Evolutionary conservation across 768 basidiomycete genomes (phyloP), one percentile per base, ranked within the genome.

Genomic region (Pleurotus citrinopileatus): DNA sequence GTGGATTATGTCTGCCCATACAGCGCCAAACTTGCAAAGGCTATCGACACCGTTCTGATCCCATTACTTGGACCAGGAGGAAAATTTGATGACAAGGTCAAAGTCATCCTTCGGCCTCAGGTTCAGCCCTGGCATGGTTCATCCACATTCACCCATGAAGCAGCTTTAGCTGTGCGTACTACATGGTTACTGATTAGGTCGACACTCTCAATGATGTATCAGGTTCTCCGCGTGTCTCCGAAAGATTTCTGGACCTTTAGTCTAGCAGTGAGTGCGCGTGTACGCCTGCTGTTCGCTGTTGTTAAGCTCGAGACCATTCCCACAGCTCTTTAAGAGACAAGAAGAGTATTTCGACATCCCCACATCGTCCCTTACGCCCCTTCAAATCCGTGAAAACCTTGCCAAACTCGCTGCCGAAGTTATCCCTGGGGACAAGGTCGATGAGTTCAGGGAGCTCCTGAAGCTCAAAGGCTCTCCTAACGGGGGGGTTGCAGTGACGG

Each of bases 1-100:
- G 89, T 92, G 71, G 92, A 93, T 68, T 92, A 89, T 67, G 89
- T 91, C 61, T 94, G 91, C 61, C 91, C 91, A 1, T 93, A 74
- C 77, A 90, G 87, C 86, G 44, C 77, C 76, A 37, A 87, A 67
- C 61, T 88, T 42, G 73, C 83, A 8, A 68, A 75, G 25, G 74
- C 78, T 19, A 79, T 92, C 51, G 80, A 91, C 53, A 70, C 58
- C 7, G 72, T 86, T 45, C 70, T 91, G 26, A 80, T 74, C 56
- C 90, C 87, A 20, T 67, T 80, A 57, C 63, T 91, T 44, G 73
- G 73, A 13, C 61, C 73, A 19, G 79, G 78, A 9, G 88, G 87
- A 6, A 76, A 78, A 64, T 89, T 89, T 63, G 74, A 72, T 12
- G 87, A 86, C 23, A 88, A 86, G 67, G 82, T 92, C 57, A 90